Conservation (phyloP, 768 basidiomycete species). For the Leucocoprinus leucothites region DNA sequence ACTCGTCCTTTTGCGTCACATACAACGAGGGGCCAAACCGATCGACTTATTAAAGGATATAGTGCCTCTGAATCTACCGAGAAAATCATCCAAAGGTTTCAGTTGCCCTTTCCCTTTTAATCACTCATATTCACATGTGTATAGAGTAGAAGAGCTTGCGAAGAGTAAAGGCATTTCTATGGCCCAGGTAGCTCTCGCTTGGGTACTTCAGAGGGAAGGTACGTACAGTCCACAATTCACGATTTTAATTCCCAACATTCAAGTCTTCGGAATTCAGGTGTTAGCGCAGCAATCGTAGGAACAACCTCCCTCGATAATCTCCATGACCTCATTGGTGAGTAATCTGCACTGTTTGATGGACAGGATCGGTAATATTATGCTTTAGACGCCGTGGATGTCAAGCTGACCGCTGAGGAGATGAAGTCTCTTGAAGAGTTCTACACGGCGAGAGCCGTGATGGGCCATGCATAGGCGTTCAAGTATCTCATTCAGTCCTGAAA, state of each 20-base stretch:
- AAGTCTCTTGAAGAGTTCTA: background rate
- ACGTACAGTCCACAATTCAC: background rate
- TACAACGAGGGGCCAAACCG: constrained; percentile 36
- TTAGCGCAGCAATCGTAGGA: constrained; percentile 57
- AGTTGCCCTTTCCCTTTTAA: background rate
- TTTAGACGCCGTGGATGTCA: background rate
- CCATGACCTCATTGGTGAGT: constrained; percentile 40
- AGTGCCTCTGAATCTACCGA: constrained; percentile 20
- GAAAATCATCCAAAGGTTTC: constrained; percentile 24
- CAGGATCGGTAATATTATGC: background rate
- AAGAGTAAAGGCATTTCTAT: constrained; percentile 50
- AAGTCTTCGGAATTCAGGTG: constrained; percentile 21
- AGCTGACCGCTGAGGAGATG: background rate
- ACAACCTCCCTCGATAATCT: constrained; percentile 47
- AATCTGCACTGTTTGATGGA: background rate
- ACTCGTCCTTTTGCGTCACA: constrained; percentile 39
- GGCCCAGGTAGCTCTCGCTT: constrained; percentile 53
- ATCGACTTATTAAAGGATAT: constrained; percentile 24
- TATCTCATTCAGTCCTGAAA: no score
- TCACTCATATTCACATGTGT: background rate
- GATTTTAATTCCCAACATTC: background rate
- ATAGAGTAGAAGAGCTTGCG: constrained; percentile 51
- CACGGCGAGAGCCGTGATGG: background rate
- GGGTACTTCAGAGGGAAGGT: constrained; percentile 42
- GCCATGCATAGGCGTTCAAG: background rate